Conservation (phyloP, 2,329 filamentous ascomycete species). For the Myotisia sp. region DNA sequence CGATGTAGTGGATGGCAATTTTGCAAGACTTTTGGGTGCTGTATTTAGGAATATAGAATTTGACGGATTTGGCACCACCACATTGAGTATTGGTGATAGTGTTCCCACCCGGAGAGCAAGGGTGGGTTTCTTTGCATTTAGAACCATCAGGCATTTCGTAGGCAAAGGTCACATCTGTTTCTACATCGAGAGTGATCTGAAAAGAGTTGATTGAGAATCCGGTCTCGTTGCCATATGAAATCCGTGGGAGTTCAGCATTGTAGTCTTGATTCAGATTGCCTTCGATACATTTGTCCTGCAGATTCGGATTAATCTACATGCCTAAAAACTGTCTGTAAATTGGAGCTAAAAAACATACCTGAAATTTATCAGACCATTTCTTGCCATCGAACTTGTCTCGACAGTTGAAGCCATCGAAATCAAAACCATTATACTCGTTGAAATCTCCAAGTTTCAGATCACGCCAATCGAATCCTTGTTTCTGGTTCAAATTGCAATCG, state of each 20-base stretch:
- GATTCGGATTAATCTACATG: constrained; percentile 14
- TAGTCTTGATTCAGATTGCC: constrained; percentile 34
- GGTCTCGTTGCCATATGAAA: constrained; percentile 41
- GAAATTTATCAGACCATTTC: constrained; percentile 14
- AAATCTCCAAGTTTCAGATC: constrained; percentile 49
- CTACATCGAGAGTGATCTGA: constrained; percentile 58
- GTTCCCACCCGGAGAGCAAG: constrained; percentile 54
- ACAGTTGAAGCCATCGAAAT: constrained; percentile 61
- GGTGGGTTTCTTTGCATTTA: constrained; percentile 61
- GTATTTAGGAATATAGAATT: constrained; percentile 48
- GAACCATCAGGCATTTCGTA: constrained; percentile 75
- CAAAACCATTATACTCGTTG: constrained; percentile 54
- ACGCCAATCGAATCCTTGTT: constrained; percentile 56
- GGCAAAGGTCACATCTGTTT: constrained; percentile 69
- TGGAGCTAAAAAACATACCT: constrained; percentile 7
- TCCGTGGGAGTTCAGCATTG: constrained; percentile 40
- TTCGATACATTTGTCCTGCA: constrained; percentile 48
- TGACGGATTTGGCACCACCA: constrained; percentile 74
- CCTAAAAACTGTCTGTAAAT: constrained; percentile 17
- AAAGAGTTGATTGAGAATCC: constrained; percentile 63
- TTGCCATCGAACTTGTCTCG: constrained; percentile 36
- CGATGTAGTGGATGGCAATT: constrained; percentile 59
- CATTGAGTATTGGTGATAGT: constrained; percentile 74
- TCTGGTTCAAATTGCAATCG: constrained; percentile 57
- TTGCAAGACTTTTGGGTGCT: constrained; percentile 46